Conservation (phyloP, 306 rosid species). For the Acacia melanoxylon region DNA sequence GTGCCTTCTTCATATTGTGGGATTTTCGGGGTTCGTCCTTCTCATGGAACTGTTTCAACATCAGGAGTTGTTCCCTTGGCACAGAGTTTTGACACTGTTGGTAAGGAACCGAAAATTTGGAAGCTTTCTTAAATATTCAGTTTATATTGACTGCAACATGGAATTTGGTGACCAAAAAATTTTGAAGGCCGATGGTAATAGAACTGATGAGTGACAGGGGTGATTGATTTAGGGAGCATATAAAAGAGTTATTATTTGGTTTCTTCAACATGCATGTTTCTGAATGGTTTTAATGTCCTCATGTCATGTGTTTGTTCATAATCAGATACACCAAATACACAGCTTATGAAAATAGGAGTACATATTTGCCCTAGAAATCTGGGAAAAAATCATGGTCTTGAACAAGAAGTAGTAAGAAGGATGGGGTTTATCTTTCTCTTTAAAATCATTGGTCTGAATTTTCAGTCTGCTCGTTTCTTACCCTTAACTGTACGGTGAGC, state of each 20-base stretch:
- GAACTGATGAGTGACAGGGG: not conserved
- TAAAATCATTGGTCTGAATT: not conserved
- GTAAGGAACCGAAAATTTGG: slow-evolving; percentile 43
- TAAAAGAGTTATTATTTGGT: not conserved
- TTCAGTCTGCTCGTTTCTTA: not conserved
- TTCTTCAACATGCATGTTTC: not conserved
- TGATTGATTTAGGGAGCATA: not conserved
- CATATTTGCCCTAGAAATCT: slow-evolving; percentile 1
- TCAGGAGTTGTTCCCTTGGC: slow-evolving; percentile 83
- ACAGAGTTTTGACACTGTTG: slow-evolving; percentile 88
- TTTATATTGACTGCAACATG: not conserved
- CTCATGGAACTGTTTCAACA: slow-evolving; percentile 66
- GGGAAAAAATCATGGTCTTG: not conserved
- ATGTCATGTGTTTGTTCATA: not conserved
- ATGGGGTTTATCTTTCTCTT: slow-evolving; percentile 1
- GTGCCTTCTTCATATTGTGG: slow-evolving; percentile 93
- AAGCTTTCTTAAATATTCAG: slow-evolving; percentile 6
- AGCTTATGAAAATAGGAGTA: slow-evolving; percentile 5
- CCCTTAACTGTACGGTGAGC: not conserved
- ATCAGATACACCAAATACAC: not conserved
- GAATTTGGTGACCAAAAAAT: not conserved
- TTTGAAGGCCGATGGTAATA: not conserved
- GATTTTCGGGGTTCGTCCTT: slow-evolving; percentile 88
- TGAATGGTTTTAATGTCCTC: not conserved
- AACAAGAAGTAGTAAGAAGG: not conserved